Evolutionary conservation across 2,329 filamentous ascomycete genomes (phyloP).

Genomic region (Xylaria sp.): DNA sequence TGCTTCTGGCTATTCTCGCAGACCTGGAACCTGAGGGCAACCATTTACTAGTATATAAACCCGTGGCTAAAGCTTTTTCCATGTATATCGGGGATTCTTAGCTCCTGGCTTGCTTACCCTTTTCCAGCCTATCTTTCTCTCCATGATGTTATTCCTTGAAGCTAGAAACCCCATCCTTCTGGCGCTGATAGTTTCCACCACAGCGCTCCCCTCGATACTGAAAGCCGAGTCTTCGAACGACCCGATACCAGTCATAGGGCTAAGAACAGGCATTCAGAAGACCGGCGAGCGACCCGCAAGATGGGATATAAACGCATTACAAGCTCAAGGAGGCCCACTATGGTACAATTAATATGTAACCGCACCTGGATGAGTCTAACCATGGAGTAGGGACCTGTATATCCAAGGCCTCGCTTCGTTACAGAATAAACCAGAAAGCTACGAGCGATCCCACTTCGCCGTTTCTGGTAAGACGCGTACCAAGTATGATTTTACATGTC

Average conservation of each 20-base stretch:
- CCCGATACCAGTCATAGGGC: constrained; percentile 28
- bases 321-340: constrained; percentile 31
- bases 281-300: constrained; percentile 49
- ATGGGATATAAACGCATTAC: constrained; percentile 51
- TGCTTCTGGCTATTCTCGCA: neutral
- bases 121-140: neutral
- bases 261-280: constrained; percentile 31
- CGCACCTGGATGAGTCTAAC: neutral
- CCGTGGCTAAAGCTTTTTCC: neutral
- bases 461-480: constrained; percentile 44
- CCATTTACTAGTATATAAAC: neutral
- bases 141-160: constrained; percentile 3
- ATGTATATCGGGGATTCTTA: neutral
- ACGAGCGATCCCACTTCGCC: constrained; percentile 54
- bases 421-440: constrained; percentile 43
- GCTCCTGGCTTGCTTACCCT: neutral
- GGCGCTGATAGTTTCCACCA: constrained; percentile 4
- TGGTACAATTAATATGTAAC: constrained; percentile 24
- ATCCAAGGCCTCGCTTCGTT: constrained; percentile 49
- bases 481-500: neutral
- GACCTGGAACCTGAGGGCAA: neutral
- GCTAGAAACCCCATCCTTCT: constrained; percentile 6
- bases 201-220: constrained; percentile 5
- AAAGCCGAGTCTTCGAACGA: constrained; percentile 7
- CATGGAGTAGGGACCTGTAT: constrained; percentile 50